Evolutionary conservation across 805 yeast genomes (phyloP).

Genomic region (Candida broadrunensis): DNA sequence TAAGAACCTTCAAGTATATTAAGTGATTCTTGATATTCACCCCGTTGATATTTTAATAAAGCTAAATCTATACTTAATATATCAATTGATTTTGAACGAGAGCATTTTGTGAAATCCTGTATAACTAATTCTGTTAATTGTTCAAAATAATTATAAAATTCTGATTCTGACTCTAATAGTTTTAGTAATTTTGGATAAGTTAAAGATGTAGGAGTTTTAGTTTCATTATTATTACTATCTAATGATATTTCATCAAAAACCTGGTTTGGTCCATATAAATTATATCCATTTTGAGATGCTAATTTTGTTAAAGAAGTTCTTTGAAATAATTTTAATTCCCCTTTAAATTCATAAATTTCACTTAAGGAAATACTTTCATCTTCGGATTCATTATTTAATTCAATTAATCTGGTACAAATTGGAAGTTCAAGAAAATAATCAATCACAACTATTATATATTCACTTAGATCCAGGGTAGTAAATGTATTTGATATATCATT

Average conservation of each 20-base stretch:
- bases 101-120: slow-evolving; percentile 47
- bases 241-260: slow-evolving; percentile 21
- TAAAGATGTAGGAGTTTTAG: not conserved
- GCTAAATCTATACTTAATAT: slow-evolving; percentile 79
- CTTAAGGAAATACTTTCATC: slow-evolving; percentile 10
- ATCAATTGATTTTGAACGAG: slow-evolving; percentile 65
- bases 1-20: slow-evolving; percentile 66
- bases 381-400: slow-evolving; percentile 12
- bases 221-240: slow-evolving; percentile 4
- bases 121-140: slow-evolving; percentile 56
- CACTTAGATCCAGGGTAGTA: slow-evolving; percentile 19
- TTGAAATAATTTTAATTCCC: slow-evolving; percentile 48
- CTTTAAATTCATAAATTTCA: slow-evolving; percentile 39
- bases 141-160: slow-evolving; percentile 36
- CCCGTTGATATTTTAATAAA: slow-evolving; percentile 55
- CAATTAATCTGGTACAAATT: slow-evolving; percentile 22
- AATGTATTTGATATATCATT: slow-evolving; percentile 30
- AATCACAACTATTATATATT: slow-evolving; percentile 38
- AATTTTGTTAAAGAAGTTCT: slow-evolving; percentile 38
- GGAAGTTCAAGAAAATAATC: slow-evolving; percentile 36
- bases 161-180: not conserved
- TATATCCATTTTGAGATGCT: slow-evolving; percentile 17
- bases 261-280: slow-evolving; percentile 8
- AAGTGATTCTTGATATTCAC: slow-evolving; percentile 59
- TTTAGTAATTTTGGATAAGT: not conserved